A percentile compares a stretch with the other conserved stretches of the same genome.
phyloP scores from a whole-genome alignment of 2,329 filamentous ascomycete genomes.

The Exophiala lecanii-corni region DNA sequence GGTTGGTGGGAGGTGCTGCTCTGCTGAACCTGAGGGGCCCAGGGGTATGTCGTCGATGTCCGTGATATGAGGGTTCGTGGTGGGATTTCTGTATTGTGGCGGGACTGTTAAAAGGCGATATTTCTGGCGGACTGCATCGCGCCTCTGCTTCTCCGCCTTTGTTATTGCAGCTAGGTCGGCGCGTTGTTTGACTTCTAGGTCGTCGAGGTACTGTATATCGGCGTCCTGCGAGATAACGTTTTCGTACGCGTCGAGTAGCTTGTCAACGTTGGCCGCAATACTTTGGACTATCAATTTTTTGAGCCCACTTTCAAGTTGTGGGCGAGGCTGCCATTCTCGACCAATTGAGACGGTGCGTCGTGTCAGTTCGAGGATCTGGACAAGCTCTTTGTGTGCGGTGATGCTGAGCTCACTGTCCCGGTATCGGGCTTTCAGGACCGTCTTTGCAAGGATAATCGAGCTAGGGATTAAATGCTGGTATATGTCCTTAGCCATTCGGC shows the following conservation, averaged over 20 bases:
- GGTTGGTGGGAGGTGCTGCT: constrained; percentile 1
- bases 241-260: constrained; percentile 2
- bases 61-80: neutral
- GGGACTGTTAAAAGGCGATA: neutral
- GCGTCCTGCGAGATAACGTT: neutral
- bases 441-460: constrained; percentile 13
- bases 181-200: constrained; percentile 5
- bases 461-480: constrained; percentile 21
- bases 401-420: constrained; percentile 5
- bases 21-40: constrained; percentile 1
- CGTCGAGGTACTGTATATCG: constrained; percentile 1
- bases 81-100: neutral
- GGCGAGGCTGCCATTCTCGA: constrained; percentile 13
- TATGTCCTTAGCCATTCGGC: constrained; percentile 16
- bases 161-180: constrained; percentile 2
- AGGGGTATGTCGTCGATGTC: neutral
- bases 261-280: constrained; percentile 11
- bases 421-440: constrained; percentile 13
- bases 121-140: constrained; percentile 2
- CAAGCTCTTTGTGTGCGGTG: constrained; percentile 10
- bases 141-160: neutral
- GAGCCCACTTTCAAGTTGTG: constrained; percentile 10
- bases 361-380: constrained; percentile 10
- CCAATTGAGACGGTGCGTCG: constrained; percentile 4
- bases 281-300: constrained; percentile 14